These are phyloP conservation scores for Cordyceps cicadae DNA, from an alignment of 2,329 filamentous ascomycete species.

Conservation along the genomic window DNA sequence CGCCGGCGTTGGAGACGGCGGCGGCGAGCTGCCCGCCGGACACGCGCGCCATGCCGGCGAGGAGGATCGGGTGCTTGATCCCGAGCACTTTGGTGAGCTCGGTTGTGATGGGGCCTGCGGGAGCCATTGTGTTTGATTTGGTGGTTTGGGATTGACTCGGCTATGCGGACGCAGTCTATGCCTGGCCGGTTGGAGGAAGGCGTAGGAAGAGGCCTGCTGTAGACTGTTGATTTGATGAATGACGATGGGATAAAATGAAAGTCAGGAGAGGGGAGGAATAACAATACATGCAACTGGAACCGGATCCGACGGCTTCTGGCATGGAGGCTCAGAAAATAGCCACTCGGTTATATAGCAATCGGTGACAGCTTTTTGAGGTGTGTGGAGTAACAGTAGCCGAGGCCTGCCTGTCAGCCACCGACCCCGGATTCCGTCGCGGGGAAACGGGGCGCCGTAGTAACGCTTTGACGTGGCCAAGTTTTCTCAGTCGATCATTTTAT, in stretches of 20 bases:
- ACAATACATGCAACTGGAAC: neutral
- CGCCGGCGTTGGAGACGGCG: constrained; percentile 81
- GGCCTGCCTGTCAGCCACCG: neutral
- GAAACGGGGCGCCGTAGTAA: neutral
- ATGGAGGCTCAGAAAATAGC: neutral
- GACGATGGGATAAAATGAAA: neutral
- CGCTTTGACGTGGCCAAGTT: neutral
- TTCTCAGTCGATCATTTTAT: neutral
- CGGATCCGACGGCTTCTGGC: neutral
- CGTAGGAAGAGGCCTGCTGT: neutral
- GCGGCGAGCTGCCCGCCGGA: constrained; percentile 74
- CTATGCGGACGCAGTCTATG: too few species aligned
- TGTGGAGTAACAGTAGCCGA: constrained; percentile 7
- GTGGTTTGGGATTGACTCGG: neutral
- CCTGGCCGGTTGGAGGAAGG: too few species aligned
- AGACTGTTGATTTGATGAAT: neutral
- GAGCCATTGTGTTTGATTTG: constrained; percentile 6
- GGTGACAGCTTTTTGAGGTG: neutral
- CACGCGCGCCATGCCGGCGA: constrained; percentile 88
- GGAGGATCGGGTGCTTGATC: constrained; percentile 81
- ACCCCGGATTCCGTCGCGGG: constrained; percentile 6
- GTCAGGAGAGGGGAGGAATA: neutral
- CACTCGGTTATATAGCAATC: neutral
- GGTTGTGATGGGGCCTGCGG: constrained; percentile 55
- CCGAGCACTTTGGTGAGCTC: constrained; percentile 70